Evolutionary conservation across 2,329 filamentous ascomycete genomes (phyloP).

Genomic region (Davidsoniella neocaledoniae): DNA sequence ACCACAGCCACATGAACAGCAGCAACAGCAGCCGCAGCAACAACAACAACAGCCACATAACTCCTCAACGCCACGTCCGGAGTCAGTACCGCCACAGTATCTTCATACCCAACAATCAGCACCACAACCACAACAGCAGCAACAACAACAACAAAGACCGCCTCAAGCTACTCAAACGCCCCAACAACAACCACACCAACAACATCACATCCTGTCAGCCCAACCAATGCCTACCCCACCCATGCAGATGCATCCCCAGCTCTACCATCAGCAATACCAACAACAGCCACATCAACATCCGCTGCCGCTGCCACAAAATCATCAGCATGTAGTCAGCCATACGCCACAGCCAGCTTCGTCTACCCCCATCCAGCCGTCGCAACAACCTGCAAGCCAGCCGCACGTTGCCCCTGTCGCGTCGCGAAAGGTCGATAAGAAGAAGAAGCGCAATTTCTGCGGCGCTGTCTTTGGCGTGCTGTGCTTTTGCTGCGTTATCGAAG

Average conservation of each 20-base stretch:
- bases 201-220: conserved; percentile 18
- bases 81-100: neutral
- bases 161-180: conserved; percentile 18
- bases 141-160: neutral
- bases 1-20: neutral
- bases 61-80: neutral
- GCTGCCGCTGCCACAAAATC: no score
- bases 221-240: neutral
- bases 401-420: no score
- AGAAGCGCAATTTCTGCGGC: conserved; percentile 24
- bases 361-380: no score
- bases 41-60: neutral
- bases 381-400: no score
- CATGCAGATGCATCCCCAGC: conserved; percentile 18
- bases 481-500: conserved; percentile 34
- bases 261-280: conserved; percentile 3
- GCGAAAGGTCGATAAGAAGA: neutral
- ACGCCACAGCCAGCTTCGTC: no score
- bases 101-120: neutral
- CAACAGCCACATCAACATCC: no score
- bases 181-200: conserved; percentile 24
- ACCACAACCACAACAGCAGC: conserved; percentile 2
- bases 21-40: neutral
- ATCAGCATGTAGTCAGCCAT: neutral
- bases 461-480: conserved; percentile 26